These are phyloP conservation scores for Saccharomycopsis schoenii DNA, from an alignment of 805 yeast species.

Conservation along the genomic window DNA sequence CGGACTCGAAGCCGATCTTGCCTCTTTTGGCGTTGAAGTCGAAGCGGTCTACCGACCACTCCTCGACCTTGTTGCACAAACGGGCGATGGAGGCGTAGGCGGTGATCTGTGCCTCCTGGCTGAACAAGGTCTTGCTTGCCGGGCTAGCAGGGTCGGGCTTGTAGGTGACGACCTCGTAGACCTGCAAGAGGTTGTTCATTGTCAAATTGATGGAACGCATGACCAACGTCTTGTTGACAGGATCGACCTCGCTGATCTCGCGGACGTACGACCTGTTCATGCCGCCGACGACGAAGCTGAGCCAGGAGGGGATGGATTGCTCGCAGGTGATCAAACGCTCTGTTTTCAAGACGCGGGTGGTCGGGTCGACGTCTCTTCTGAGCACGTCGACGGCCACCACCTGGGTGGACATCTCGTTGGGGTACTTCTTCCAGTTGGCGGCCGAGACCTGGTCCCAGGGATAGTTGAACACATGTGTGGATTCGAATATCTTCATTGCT, in stretches of 20 bases:
- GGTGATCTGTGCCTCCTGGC: conserved; percentile 80
- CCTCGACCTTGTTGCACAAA: conserved; percentile 76
- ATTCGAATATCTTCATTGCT: conserved; percentile 69
- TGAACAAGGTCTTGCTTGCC: conserved; percentile 45
- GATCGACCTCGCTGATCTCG: conserved; percentile 80
- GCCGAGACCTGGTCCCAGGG: conserved; percentile 93
- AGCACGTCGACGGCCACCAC: conserved; percentile 89
- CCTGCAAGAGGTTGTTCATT: conserved; percentile 62
- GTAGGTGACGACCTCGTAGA: conserved; percentile 81
- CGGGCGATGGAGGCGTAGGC: conserved; percentile 67
- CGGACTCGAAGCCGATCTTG: conserved; percentile 74
- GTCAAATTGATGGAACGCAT: conserved; percentile 85
- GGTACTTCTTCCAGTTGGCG: conserved; percentile 95
- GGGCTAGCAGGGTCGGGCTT: conserved; percentile 54
- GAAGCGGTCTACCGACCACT: conserved; percentile 85
- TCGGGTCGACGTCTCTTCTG: conserved; percentile 53
- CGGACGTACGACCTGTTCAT: conserved; percentile 69
- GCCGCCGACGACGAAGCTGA: conserved; percentile 63
- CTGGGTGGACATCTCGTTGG: conserved; percentile 87
- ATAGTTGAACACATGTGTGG: conserved; percentile 62
- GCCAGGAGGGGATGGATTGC: conserved; percentile 81
- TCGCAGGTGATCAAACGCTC: conserved; percentile 85
- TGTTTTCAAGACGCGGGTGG: conserved; percentile 49
- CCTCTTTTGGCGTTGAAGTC: conserved; percentile 82
- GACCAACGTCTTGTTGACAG: conserved; percentile 49